A percentile compares a stretch with the other conserved stretches of the same genome.
Evolutionary conservation across 192 early-diverging fungal genomes (phyloP).

Genomic region (Coemansia sp.): DNA sequence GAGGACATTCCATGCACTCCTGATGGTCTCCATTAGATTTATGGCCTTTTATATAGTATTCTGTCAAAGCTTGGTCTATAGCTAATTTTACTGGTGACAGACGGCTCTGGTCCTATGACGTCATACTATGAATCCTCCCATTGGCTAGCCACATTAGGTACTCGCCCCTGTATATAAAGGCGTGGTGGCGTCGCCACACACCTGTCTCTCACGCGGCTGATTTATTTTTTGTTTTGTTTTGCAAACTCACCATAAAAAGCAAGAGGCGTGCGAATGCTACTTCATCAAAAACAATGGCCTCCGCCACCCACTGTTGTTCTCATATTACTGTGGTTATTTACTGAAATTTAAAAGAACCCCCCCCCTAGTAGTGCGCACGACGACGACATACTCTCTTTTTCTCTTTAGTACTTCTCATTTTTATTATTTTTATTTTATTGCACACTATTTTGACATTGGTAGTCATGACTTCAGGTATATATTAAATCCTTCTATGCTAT

Average conservation of each 20-base stretch:
- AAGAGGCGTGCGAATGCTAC: background rate
- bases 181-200: background rate
- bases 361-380: too few relatives aligned
- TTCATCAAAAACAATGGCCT: background rate
- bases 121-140: too few relatives aligned
- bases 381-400: background rate
- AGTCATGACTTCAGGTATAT: background rate
- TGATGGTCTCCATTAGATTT: constrained; percentile 35
- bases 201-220: background rate
- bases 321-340: too few relatives aligned
- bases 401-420: background rate
- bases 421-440: constrained; percentile 7
- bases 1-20: constrained; percentile 61
- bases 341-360: too few relatives aligned
- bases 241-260: background rate
- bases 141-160: too few relatives aligned
- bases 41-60: background rate
- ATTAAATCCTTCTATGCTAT: too few relatives aligned
- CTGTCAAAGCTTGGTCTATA: too few relatives aligned
- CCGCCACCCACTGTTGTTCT: background rate
- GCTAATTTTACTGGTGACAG: background rate
- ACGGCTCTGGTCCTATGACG: too few relatives aligned
- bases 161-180: too few relatives aligned
- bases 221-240: too few relatives aligned
- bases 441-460: background rate